Conservation (phyloP, 2,329 filamentous ascomycete species). For the Bipolaris sorokiniana region DNA sequence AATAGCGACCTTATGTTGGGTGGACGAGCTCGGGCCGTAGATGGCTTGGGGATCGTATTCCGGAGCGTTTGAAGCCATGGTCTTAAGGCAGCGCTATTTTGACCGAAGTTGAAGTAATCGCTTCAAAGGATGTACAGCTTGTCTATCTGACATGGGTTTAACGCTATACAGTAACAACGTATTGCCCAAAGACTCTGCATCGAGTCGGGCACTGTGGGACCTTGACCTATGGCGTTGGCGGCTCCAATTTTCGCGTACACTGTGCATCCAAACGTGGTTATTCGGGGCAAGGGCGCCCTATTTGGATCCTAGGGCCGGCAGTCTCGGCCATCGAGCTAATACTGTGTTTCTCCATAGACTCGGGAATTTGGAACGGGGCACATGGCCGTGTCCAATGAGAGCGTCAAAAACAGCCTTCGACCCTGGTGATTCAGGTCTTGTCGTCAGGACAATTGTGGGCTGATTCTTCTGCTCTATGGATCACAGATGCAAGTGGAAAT, state of each 20-base stretch:
- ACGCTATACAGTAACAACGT: conserved; percentile 7
- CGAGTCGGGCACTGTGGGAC: conserved; percentile 3
- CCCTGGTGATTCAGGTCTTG: conserved; percentile 1
- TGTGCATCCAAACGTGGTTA: conserved; percentile 15
- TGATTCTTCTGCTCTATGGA: conserved; percentile 1
- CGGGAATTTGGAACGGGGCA: conserved; percentile 7
- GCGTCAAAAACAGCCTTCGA: background rate
- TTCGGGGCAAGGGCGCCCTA: conserved; percentile 1
- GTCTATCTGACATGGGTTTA: conserved; percentile 8
- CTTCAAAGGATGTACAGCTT: conserved; percentile 5
- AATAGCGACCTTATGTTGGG: conserved; percentile 39
- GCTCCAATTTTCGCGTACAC: conserved; percentile 15
- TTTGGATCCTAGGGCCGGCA: conserved; percentile 5
- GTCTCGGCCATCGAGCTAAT: conserved; percentile 10
- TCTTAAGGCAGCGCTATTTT: conserved; percentile 5
- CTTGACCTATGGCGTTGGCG: conserved; percentile 15
- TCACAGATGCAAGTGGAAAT: background rate
- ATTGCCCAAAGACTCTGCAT: conserved; percentile 4
- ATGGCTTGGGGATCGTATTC: conserved; percentile 9
- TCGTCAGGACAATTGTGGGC: conserved; percentile 8
- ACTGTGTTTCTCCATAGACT: conserved; percentile 6
- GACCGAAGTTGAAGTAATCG: conserved; percentile 10
- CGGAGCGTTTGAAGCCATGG: conserved; percentile 20
- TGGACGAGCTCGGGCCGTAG: conserved; percentile 15
- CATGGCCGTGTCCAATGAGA: conserved; percentile 11